Conservation (phyloP, 2,329 filamentous ascomycete genomes). For the Graphilbum fragrans region DNA sequence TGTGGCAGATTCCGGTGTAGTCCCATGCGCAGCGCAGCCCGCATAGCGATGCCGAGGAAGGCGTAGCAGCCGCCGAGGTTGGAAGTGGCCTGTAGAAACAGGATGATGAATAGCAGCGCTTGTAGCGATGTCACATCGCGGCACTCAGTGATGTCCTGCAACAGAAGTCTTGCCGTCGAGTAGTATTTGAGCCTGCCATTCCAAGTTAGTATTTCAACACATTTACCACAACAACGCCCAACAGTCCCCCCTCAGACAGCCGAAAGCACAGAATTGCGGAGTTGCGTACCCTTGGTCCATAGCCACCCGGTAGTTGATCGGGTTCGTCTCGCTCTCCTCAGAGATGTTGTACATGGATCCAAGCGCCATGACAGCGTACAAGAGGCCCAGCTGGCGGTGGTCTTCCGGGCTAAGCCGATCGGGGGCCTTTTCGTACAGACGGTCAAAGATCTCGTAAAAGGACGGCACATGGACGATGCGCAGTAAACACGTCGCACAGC, state of each 20-base stretch:
- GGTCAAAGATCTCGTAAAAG: constrained; percentile 67
- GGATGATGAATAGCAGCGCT: constrained; percentile 64
- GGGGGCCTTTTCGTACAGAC: constrained; percentile 58
- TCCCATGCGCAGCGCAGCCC: constrained; percentile 65
- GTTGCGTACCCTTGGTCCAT: constrained; percentile 43
- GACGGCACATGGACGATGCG: constrained; percentile 71
- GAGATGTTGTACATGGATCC: constrained; percentile 59
- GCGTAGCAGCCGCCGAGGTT: constrained; percentile 71
- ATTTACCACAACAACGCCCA: constrained; percentile 3
- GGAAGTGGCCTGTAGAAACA: constrained; percentile 70
- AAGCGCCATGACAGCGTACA: constrained; percentile 59
- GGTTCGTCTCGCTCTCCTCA: constrained; percentile 37
- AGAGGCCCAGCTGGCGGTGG: constrained; percentile 54
- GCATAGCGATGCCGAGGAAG: constrained; percentile 65
- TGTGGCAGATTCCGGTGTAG: constrained; percentile 62
- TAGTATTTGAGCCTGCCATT: constrained; percentile 59
- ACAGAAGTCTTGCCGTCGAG: constrained; percentile 50
- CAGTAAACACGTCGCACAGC: constrained; percentile 44
- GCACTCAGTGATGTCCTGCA: constrained; percentile 56
- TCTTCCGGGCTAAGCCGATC: constrained; percentile 53
- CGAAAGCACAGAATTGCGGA: background rate
- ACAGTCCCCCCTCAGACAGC: too few species aligned
- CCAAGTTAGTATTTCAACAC: background rate
- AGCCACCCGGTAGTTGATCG: constrained; percentile 34
- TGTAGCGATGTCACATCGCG: constrained; percentile 65